Evolutionary conservation across 495 filamentous ascomycete genomes (phyloP).

Genomic region (Zalerion maritima): DNA sequence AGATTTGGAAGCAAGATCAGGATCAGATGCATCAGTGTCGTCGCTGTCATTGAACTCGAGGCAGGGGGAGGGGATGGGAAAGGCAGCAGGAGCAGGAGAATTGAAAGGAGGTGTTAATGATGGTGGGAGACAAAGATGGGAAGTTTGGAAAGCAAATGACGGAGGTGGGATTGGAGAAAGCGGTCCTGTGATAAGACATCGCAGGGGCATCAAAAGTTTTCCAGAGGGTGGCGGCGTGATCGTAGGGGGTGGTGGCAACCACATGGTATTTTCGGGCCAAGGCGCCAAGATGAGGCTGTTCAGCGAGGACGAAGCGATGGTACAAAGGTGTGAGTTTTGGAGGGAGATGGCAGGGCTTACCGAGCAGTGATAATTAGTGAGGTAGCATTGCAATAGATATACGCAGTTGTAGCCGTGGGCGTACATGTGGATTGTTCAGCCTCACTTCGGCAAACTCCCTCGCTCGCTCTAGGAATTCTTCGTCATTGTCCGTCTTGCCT

Average conservation of each 20-base stretch:
- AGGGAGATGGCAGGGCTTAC: conserved; percentile 22
- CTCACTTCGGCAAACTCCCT: too few species aligned
- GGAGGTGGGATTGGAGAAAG: conserved; percentile 16
- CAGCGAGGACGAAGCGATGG: conserved; percentile 30
- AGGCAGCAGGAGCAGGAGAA: conserved; percentile 13
- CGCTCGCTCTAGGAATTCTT: too few species aligned
- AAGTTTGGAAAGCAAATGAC: conserved; percentile 9
- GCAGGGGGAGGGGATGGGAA: conserved; percentile 18
- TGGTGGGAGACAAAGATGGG: conserved; percentile 4
- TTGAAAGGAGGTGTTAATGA: conserved; percentile 17
- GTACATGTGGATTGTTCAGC: too few species aligned
- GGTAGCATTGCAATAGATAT: too few species aligned
- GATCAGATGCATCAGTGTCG: conserved; percentile 37
- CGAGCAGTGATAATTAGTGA: too few species aligned
- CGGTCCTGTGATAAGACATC: conserved; percentile 25
- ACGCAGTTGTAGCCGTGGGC: too few species aligned
- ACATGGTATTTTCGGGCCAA: conserved; percentile 3
- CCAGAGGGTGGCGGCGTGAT: too few species aligned
- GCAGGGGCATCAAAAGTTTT: too few species aligned
- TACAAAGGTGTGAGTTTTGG: conserved; percentile 38
- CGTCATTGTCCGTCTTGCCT: too few species aligned
- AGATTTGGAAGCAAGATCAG: conserved; percentile 20
- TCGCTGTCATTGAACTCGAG: conserved; percentile 15
- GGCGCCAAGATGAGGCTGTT: conserved; percentile 9
- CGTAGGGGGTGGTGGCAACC: too few species aligned